These are phyloP conservation scores for Apiospora aurea DNA, from an alignment of 2,329 filamentous ascomycete genomes.

Conservation along the genomic window DNA sequence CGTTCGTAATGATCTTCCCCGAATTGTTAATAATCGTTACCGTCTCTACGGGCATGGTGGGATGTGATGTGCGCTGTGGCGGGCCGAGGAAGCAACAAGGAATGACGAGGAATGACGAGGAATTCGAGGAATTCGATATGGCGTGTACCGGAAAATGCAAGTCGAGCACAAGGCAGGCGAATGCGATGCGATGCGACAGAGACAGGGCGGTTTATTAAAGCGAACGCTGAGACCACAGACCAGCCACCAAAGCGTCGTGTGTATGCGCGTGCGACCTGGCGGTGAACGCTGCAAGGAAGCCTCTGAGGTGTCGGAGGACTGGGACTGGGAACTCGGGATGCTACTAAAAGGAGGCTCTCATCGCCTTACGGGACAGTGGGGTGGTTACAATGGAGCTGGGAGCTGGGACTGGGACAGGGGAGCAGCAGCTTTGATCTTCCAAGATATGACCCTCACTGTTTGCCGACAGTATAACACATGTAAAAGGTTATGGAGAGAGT, in stretches of 20 bases:
- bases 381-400: not conserved
- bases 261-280: conserved; percentile 14
- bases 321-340: not conserved
- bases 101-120: too few species aligned
- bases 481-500: not conserved
- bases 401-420: too few species aligned
- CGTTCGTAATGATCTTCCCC: conserved; percentile 88
- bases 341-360: conserved; percentile 11
- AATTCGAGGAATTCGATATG: not conserved
- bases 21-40: conserved; percentile 91
- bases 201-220: conserved; percentile 9
- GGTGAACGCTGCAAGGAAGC: conserved; percentile 21
- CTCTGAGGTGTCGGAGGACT: not conserved
- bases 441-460: not conserved
- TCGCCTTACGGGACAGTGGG: not conserved
- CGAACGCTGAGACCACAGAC: conserved; percentile 13
- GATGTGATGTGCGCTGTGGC: not conserved
- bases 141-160: not conserved
- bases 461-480: not conserved
- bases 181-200: conserved; percentile 2
- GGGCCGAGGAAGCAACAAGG: not conserved
- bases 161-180: not conserved
- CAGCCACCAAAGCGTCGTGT: conserved; percentile 14
- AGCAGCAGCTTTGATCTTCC: not conserved
- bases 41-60: conserved; percentile 64